Conservation (phyloP, 2,329 filamentous ascomycete genomes). For the Stachybotrys chlorohalonatus region DNA sequence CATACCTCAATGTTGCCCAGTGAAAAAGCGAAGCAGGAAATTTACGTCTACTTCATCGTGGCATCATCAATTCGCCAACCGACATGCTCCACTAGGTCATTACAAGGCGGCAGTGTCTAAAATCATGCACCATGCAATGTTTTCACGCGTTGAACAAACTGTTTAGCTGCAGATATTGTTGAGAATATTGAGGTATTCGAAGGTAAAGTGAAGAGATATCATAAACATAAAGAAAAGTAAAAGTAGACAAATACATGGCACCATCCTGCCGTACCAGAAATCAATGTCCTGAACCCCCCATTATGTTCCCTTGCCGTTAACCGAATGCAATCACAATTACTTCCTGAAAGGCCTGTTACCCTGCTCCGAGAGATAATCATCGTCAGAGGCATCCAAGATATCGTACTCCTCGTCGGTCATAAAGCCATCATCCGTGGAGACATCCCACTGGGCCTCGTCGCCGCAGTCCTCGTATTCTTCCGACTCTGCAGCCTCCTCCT, state of each 20-base stretch:
- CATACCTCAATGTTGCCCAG: too few relatives aligned
- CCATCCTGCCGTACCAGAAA: slow-evolving; percentile 2
- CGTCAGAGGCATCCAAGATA: slow-evolving; percentile 88
- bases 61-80: too few relatives aligned
- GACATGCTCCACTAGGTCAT: not conserved
- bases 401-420: slow-evolving; percentile 98
- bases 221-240: not conserved
- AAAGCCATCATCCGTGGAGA: slow-evolving; percentile 61
- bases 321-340: slow-evolving; percentile 11
- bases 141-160: not conserved
- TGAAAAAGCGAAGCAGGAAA: too few relatives aligned
- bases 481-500: slow-evolving; percentile 32
- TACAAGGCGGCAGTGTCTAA: not conserved
- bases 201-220: not conserved
- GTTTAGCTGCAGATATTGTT: not conserved
- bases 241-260: not conserved
- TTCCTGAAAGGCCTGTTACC: slow-evolving; percentile 30
- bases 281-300: slow-evolving; percentile 11
- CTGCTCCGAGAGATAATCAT: slow-evolving; percentile 61
- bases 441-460: slow-evolving; percentile 53
- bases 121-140: too few relatives aligned
- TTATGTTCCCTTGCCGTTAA: slow-evolving; percentile 2
- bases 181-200: not conserved
- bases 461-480: slow-evolving; percentile 40
- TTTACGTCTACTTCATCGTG: too few relatives aligned